A percentile compares a stretch with the other conserved stretches of the same genome.
Conservation (phyloP, 2,329 filamentous ascomycete species). For the Trichoderma sp. region DNA sequence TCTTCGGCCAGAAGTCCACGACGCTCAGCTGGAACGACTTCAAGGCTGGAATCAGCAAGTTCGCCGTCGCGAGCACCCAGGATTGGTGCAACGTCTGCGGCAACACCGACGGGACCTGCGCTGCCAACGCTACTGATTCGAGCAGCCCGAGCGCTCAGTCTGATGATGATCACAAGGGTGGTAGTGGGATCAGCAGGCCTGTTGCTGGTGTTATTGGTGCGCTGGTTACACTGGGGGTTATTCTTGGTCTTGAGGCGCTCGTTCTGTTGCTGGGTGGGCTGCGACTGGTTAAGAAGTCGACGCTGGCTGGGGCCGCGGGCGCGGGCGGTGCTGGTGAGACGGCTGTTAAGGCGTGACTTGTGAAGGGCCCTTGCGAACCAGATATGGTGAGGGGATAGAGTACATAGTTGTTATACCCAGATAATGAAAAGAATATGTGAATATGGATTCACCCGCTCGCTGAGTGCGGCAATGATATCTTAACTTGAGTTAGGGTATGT, state of each 20-base stretch:
- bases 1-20: conserved; percentile 60
- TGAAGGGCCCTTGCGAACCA: background rate
- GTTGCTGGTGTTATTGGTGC: conserved; percentile 85
- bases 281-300: conserved; percentile 53
- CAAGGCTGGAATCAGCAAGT: conserved; percentile 60
- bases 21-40: conserved; percentile 72
- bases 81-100: conserved; percentile 78
- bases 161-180: conserved; percentile 40
- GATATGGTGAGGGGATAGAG: background rate
- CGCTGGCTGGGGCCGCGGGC: conserved; percentile 32
- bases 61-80: conserved; percentile 65
- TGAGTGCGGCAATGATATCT: background rate
- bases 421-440: conserved; percentile 4
- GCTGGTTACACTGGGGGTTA: conserved; percentile 59
- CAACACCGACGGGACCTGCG: conserved; percentile 69
- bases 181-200: conserved; percentile 60
- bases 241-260: conserved; percentile 50
- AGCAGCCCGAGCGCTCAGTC: conserved; percentile 34
- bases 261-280: conserved; percentile 49
- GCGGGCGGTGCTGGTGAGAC: conserved; percentile 16
- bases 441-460: background rate
- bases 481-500: background rate
- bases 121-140: conserved; percentile 39
- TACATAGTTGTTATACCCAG: conserved; percentile 10
- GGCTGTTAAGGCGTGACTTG: conserved; percentile 32